A percentile compares a stretch with the other conserved stretches of the same genome.
Evolutionary conservation across 768 basidiomycete genomes (phyloP).

Genomic region (Mycena maculata): DNA sequence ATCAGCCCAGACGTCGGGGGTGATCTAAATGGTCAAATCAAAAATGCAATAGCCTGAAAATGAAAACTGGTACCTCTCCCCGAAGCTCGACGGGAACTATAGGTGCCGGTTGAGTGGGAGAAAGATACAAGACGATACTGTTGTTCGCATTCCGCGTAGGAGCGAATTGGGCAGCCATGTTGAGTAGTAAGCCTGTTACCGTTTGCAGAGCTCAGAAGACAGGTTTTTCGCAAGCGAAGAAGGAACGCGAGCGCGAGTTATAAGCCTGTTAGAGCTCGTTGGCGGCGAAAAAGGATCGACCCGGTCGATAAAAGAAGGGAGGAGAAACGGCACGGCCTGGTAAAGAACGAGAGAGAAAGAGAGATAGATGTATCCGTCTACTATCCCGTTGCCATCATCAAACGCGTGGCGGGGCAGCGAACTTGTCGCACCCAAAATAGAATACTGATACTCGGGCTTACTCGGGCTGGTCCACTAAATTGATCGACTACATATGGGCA

Average conservation of each 20-base stretch:
- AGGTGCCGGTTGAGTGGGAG: conserved; percentile 43
- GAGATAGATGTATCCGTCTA: conserved; percentile 2
- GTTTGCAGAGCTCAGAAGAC: conserved; percentile 18
- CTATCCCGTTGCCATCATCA: no score
- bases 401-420: no score
- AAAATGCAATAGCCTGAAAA: neutral
- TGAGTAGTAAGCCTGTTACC: conserved; percentile 31
- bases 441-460: neutral
- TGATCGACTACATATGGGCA: conserved; percentile 56
- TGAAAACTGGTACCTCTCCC: conserved; percentile 47
- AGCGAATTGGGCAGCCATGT: conserved; percentile 31
- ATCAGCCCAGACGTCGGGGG: conserved; percentile 55
- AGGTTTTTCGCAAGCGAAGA: conserved; percentile 25
- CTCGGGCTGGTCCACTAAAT: neutral
- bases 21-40: conserved; percentile 45
- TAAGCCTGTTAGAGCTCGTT: conserved; percentile 30
- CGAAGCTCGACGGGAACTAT: conserved; percentile 52
- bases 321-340: conserved; percentile 28
- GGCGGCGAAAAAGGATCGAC: conserved; percentile 36
- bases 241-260: no score
- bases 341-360: conserved; percentile 20
- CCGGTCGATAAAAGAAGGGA: conserved; percentile 38
- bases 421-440: neutral
- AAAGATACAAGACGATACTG: conserved; percentile 49
- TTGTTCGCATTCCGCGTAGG: conserved; percentile 30